These are phyloP conservation scores for Actinidia chinensis DNA, from an alignment of 179 eudicot genomes.

Conservation along the genomic window DNA sequence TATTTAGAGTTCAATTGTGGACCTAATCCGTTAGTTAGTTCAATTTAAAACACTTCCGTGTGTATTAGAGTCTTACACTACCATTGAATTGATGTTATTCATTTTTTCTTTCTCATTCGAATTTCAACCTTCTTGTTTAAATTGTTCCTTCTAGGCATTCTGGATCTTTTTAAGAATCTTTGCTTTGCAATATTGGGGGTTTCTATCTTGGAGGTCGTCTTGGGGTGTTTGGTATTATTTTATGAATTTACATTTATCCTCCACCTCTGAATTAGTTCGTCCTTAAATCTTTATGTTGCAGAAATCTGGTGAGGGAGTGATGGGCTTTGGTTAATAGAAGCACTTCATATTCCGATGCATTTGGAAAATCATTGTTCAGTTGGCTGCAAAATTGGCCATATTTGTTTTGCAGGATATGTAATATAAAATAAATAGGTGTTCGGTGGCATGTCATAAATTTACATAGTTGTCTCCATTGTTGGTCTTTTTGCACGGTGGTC, in stretches of 20 bases:
- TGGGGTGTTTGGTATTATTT: constrained; percentile 45
- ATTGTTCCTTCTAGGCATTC: constrained; percentile 40
- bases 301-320: constrained; percentile 71
- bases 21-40: too few species aligned
- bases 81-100: too few species aligned
- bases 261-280: constrained; percentile 41
- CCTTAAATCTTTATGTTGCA: constrained; percentile 70
- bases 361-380: constrained; percentile 50
- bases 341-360: constrained; percentile 56
- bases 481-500: neutral
- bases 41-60: too few species aligned
- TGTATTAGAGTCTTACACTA: too few species aligned
- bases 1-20: too few species aligned
- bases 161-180: constrained; percentile 25
- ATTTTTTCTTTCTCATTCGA: too few species aligned
- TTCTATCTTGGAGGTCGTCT: too few species aligned
- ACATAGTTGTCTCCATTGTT: constrained; percentile 6
- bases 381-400: constrained; percentile 42
- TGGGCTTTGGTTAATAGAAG: constrained; percentile 63
- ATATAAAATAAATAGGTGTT: constrained; percentile 16
- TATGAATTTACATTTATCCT: constrained; percentile 40
- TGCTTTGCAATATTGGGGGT: too few species aligned
- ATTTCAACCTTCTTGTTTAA: too few species aligned
- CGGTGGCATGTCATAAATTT: constrained; percentile 21
- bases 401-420: constrained; percentile 38